A percentile compares a stretch with the other conserved stretches of the same genome.
These are phyloP conservation scores for Persicaria tinctoria DNA, from an alignment of 148 eudicot genomes.

Conservation along the genomic window DNA sequence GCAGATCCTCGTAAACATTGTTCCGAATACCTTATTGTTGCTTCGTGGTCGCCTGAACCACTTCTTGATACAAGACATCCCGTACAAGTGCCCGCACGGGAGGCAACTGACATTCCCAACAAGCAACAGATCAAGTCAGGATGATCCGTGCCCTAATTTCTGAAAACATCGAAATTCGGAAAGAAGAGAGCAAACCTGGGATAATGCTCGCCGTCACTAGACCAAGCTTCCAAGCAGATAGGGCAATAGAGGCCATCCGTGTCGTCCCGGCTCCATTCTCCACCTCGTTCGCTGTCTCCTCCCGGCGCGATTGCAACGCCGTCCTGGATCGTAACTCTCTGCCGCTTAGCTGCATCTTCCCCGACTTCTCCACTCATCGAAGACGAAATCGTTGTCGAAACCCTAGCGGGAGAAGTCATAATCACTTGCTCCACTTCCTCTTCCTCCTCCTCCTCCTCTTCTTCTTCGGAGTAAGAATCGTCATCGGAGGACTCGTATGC, in stretches of 20 bases:
- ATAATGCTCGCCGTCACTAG: conserved; percentile 55
- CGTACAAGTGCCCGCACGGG: conserved; percentile 90
- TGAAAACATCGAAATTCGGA: not conserved
- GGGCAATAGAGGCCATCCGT: conserved; percentile 69
- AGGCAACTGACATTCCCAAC: conserved; percentile 54
- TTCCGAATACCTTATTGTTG: conserved; percentile 51
- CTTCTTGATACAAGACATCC: conserved; percentile 67
- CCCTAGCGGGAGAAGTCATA: conserved; percentile 5
- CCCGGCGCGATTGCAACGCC: conserved; percentile 8
- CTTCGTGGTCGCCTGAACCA: conserved; percentile 59
- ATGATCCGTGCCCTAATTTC: conserved; percentile 10
- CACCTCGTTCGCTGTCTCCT: conserved; percentile 2
- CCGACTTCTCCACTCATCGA: conserved; percentile 5
- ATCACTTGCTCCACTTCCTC: conserved; percentile 6
- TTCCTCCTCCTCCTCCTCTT: conserved; percentile 18
- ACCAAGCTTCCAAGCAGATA: conserved; percentile 83
- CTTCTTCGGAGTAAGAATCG: not conserved
- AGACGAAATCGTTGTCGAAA: not conserved
- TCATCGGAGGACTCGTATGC: not conserved
- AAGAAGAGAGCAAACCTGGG: conserved; percentile 13
- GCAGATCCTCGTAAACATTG: not conserved
- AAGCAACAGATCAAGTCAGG: not conserved
- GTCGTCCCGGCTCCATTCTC: conserved; percentile 13
- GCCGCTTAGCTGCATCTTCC: not conserved
- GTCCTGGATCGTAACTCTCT: not conserved